phyloP scores from a whole-genome alignment of 352 stramenopile genomes.

The Pythium sukuiense region DNA sequence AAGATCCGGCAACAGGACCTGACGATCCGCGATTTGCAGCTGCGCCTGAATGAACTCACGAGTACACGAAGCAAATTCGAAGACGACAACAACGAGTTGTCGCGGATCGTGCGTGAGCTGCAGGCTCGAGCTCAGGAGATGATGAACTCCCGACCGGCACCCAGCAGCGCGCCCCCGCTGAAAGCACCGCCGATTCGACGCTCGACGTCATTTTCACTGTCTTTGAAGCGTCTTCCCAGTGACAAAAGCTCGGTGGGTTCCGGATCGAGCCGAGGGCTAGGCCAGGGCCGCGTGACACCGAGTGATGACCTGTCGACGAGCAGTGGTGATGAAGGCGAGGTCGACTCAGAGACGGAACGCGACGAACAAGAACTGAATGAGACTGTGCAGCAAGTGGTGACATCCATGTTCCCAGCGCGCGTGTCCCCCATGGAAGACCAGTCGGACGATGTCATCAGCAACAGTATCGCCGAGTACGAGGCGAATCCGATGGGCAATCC shows the following conservation, averaged over 20 bases:
- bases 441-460: constrained; percentile 38
- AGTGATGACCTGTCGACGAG: constrained; percentile 51
- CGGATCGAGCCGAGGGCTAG: background rate
- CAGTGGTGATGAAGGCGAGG: constrained; percentile 42
- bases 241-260: background rate
- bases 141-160: constrained; percentile 15
- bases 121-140: constrained; percentile 38
- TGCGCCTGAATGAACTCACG: constrained; percentile 23
- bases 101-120: constrained; percentile 46
- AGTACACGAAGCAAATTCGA: constrained; percentile 41
- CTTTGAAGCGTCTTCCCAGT: constrained; percentile 15
- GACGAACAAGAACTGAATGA: constrained; percentile 55
- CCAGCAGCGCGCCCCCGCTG: background rate
- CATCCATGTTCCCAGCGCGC: constrained; percentile 43
- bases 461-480: constrained; percentile 58
- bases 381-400: constrained; percentile 49
- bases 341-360: constrained; percentile 35
- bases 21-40: constrained; percentile 33
- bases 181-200: constrained; percentile 20
- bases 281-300: background rate
- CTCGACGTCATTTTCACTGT: constrained; percentile 44
- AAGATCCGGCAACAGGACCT: constrained; percentile 39
- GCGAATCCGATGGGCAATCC: constrained; percentile 31
- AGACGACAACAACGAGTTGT: constrained; percentile 55
- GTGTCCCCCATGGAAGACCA: constrained; percentile 27